Evolutionary conservation across 2,329 filamentous ascomycete species (phyloP), one percentile per base, ranked within the genome.

Genomic region (Calonectria pauciramosa): DNA sequence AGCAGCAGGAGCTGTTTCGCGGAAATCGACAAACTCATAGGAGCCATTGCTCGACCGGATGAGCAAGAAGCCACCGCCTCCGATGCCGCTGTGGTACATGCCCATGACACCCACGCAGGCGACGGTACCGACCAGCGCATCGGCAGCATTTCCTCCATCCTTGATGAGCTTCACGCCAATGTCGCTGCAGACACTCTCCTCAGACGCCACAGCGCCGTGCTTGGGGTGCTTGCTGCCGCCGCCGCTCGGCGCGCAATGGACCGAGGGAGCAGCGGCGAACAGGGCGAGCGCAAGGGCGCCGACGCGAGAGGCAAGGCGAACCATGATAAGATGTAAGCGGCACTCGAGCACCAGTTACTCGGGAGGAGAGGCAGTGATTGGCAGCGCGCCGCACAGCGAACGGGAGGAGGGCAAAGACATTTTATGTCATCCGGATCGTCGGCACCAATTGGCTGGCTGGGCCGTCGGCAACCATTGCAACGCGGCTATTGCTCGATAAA

Each of bases 1-100:
- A 1, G 94, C 94, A 0, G 93, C 94, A 0, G 96, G 95, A 0
- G 96, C 96, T 0, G 91, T 95, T 84, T 98, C 96, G 20, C 96
- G 90, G 83, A 97, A 98, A 83, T 98, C 95, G 77, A 98, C 92
- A 77, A 92, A 94, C 79, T 97, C 95, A 81, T 95, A 96, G 70
- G 47, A 0, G 11, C 86, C 86, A 7, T 93, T 93, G 75, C 94
- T 90, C 7, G 89, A 84, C 3, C 93, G 89, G n/a, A 96, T 89
- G 3, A 96, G 87, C 89, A 94, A 91, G 84, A 97, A 97, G 1
- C 95, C 95, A 18, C 95, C 95, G 4, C 95, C 95, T 8, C 93
- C 94, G 71, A 96, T 91, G 6, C 94, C 94, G 77, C 85, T 87
- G 80, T 94, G 92, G 76, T 93, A 93, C 91, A 93, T 93, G 86